These are phyloP conservation scores for Porphyridium purpureum DNA, from an alignment of 23 red algal species.

Conservation along the genomic window DNA sequence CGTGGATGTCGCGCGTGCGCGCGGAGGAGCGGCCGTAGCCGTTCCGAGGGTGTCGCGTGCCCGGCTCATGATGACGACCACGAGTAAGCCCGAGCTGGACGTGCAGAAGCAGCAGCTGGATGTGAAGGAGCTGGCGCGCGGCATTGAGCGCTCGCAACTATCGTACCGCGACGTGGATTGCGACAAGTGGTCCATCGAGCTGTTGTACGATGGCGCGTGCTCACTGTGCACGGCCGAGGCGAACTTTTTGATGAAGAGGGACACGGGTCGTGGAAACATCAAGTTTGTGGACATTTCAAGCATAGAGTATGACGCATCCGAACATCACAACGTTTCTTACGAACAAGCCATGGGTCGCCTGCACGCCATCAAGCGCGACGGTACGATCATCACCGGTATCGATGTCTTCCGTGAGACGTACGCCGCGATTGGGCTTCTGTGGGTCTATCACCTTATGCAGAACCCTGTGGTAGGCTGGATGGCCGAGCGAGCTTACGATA, in stretches of 20 bases:
- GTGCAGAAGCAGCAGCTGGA: too few relatives aligned
- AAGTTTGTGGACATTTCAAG: constrained; percentile 65
- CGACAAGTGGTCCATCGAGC: constrained; percentile 6
- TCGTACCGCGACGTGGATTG: too few relatives aligned
- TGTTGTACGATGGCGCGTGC: constrained; percentile 79
- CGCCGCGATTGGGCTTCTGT: constrained; percentile 53
- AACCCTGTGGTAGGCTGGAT: constrained; percentile 12
- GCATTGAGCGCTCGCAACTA: too few relatives aligned
- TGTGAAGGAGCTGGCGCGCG: too few relatives aligned
- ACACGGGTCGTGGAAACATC: constrained; percentile 14
- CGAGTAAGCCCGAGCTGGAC: too few relatives aligned
- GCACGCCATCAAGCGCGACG: constrained; percentile 55
- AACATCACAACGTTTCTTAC: constrained; percentile 18
- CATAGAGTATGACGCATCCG: constrained; percentile 12
- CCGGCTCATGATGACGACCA: too few relatives aligned
- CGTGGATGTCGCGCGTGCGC: too few relatives aligned
- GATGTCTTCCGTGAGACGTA: constrained; percentile 56
- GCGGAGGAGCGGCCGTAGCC: too few relatives aligned
- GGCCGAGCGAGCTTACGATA: constrained; percentile 23
- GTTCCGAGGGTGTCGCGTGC: too few relatives aligned
- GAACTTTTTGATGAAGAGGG: constrained; percentile 27
- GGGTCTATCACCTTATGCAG: constrained; percentile 38
- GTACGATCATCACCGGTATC: constrained; percentile 25
- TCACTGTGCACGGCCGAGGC: constrained; percentile 51
- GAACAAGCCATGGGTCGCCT: constrained; percentile 59